These are phyloP conservation scores for Hanseniaspora nectarophila DNA, from an alignment of 805 yeast genomes.

Conservation along the genomic window DNA sequence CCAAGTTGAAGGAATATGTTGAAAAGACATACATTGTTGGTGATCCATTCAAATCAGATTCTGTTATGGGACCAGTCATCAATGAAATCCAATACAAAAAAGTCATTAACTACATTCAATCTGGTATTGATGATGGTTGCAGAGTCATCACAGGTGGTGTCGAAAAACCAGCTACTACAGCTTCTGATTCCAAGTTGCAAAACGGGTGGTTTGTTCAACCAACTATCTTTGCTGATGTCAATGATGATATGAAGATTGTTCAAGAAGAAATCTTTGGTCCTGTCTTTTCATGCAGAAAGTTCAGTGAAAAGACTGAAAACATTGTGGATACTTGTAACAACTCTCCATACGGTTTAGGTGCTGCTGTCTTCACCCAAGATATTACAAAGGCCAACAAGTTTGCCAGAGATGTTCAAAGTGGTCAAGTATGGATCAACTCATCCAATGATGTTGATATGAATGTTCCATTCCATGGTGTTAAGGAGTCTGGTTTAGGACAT, in stretches of 20 bases:
- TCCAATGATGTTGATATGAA: constrained; percentile 53
- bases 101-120: constrained; percentile 34
- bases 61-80: constrained; percentile 53
- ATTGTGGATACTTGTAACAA: constrained; percentile 59
- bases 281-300: constrained; percentile 58
- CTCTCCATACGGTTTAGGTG: constrained; percentile 68
- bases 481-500: constrained; percentile 68
- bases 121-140: constrained; percentile 42
- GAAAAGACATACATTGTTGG: constrained; percentile 41
- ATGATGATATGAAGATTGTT: constrained; percentile 51
- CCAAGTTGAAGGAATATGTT: constrained; percentile 36
- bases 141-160: constrained; percentile 35
- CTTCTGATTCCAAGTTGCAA: constrained; percentile 19
- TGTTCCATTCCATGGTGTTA: constrained; percentile 74
- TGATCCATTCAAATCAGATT: constrained; percentile 37
- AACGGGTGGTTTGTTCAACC: constrained; percentile 63
- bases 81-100: constrained; percentile 46
- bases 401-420: constrained; percentile 51
- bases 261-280: constrained; percentile 85
- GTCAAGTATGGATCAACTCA: constrained; percentile 58
- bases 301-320: constrained; percentile 40
- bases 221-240: constrained; percentile 62
- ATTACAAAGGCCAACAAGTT: constrained; percentile 52
- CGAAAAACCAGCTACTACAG: constrained; percentile 23
- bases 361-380: constrained; percentile 64